Base-by-base conservation (phyloP, 805 yeast genomes). In the Hanseniaspora thailandica region DNA sequence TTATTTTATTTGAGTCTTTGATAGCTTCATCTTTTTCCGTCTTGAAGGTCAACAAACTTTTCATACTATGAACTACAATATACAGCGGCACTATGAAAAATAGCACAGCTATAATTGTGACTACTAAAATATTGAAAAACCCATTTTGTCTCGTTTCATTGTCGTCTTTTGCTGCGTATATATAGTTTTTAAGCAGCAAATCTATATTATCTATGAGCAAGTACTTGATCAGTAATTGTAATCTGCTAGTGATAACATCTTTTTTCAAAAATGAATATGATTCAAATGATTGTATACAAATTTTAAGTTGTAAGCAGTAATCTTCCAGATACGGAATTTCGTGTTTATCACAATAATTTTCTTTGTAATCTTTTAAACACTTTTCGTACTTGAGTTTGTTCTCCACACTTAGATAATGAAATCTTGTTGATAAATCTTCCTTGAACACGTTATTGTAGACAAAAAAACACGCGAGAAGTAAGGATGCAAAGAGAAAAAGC, bases 271-370 rank as follows among this genome's bases (percentile, higher is more conserved):
- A 34, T 5, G 38, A 28, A n/a, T 38, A 36, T 15, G 45, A 20
- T 8, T 47, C 45, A 20, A 22, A 39, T 10, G 52, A 26, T 9
- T 31, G 17, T 4, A 49, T 49, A 23, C 53, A 49, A 4, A 43
- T 6, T 13, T 22, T 19, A 19, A 49, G 20, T 13, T 49, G 35
- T 5, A 25, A n/a, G 19, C 53, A 49, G 19, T 41, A 28, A 8
- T 17, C 38, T 43, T 43, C 43, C 9, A 49, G 35, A 26, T 49
- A 49, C 4, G 53, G 53, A n/a, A 49, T 49, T 15, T 49, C 47
- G 19, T 49, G 38, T 10, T 6, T 12, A 8, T 33, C 47, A 20
- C 53, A 49, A 13, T 49, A 49, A 17, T 23, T 39, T 7, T 49
- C 47, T 12, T 25, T 22, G 28, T 34, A 49, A 17, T 49, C 36